A percentile compares a stretch with the other conserved stretches of the same genome.
Evolutionary conservation across 2,329 filamentous ascomycete genomes (phyloP).

Genomic region (Fusarium sp.): DNA sequence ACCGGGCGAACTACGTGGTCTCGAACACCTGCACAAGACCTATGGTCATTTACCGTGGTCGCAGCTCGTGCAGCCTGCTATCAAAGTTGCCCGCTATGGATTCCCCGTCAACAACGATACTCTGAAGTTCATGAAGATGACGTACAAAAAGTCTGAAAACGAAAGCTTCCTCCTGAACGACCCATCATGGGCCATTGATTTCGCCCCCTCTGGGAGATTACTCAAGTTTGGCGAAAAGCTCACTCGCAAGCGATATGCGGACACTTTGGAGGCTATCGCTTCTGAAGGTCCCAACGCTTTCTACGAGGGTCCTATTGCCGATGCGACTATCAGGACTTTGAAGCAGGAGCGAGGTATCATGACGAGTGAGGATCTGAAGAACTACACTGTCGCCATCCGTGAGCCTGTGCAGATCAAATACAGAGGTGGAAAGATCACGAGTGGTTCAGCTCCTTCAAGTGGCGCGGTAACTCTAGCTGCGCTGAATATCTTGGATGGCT

Average conservation of each 20-base stretch:
- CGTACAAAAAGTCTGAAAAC: constrained; percentile 58
- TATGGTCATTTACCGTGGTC: constrained; percentile 76
- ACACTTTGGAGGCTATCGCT: constrained; percentile 79
- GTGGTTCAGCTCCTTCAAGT: constrained; percentile 77
- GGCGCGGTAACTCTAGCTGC: constrained; percentile 79
- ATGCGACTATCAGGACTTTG: constrained; percentile 76
- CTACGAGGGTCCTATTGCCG: constrained; percentile 76
- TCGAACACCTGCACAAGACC: constrained; percentile 78
- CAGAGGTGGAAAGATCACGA: constrained; percentile 76
- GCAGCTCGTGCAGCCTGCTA: constrained; percentile 75
- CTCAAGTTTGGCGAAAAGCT: constrained; percentile 79
- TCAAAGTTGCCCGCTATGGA: constrained; percentile 78
- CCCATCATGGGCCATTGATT: constrained; percentile 84
- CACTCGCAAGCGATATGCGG: constrained; percentile 79
- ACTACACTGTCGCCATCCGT: constrained; percentile 77
- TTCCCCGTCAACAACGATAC: constrained; percentile 80
- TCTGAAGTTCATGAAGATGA: constrained; percentile 74
- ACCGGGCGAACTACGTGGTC: constrained; percentile 78
- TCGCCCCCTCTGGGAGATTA: constrained; percentile 79
- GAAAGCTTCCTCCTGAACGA: constrained; percentile 74
- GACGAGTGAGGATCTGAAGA: constrained; percentile 77
- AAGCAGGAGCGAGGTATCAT: constrained; percentile 78
- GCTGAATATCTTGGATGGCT: constrained; percentile 81
- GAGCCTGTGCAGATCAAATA: constrained; percentile 73
- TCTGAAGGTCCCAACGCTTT: constrained; percentile 75